Conservation (phyloP, 192 early-diverging fungal species). For the Obelidium mucronatum region DNA sequence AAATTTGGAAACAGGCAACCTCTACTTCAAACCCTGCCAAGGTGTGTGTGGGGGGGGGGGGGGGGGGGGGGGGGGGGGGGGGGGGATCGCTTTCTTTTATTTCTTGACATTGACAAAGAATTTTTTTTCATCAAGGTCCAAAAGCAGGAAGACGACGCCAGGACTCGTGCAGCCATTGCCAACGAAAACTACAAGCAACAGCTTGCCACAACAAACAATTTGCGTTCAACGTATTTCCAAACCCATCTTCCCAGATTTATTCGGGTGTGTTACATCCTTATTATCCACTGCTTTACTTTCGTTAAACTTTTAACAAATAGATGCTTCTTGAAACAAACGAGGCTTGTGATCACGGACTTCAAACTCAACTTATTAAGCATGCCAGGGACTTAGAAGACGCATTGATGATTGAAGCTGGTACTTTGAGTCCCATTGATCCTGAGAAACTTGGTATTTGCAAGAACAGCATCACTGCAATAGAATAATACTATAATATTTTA, state of each 20-base stretch:
- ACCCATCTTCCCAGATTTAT: slow-evolving; percentile 84
- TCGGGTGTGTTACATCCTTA: slow-evolving; percentile 54
- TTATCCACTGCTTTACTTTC: background rate
- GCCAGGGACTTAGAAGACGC: slow-evolving; percentile 72
- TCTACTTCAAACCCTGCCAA: slow-evolving; percentile 53
- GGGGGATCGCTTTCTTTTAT: too few relatives aligned
- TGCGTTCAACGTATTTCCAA: slow-evolving; percentile 79
- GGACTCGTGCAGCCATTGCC: slow-evolving; percentile 77
- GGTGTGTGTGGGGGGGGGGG: slow-evolving; percentile 57
- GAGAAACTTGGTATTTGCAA: slow-evolving; percentile 10
- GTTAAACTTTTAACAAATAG: slow-evolving; percentile 8
- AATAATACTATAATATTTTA: too few relatives aligned
- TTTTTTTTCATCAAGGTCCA: slow-evolving; percentile 59
- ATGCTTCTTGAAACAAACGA: slow-evolving; percentile 82
- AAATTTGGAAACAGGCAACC: slow-evolving; percentile 46
- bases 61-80: too few relatives aligned
- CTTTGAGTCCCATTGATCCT: slow-evolving; percentile 65
- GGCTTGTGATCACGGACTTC: slow-evolving; percentile 82
- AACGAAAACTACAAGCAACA: slow-evolving; percentile 87
- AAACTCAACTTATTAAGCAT: slow-evolving; percentile 57
- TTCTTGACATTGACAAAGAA: background rate
- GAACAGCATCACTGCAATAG: too few relatives aligned
- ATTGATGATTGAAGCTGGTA: slow-evolving; percentile 74
- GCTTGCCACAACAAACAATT: slow-evolving; percentile 75
- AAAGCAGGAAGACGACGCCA: slow-evolving; percentile 86